phyloP scores from a whole-genome alignment of 495 filamentous ascomycete species.

The Penicillium bialowiezense region DNA sequence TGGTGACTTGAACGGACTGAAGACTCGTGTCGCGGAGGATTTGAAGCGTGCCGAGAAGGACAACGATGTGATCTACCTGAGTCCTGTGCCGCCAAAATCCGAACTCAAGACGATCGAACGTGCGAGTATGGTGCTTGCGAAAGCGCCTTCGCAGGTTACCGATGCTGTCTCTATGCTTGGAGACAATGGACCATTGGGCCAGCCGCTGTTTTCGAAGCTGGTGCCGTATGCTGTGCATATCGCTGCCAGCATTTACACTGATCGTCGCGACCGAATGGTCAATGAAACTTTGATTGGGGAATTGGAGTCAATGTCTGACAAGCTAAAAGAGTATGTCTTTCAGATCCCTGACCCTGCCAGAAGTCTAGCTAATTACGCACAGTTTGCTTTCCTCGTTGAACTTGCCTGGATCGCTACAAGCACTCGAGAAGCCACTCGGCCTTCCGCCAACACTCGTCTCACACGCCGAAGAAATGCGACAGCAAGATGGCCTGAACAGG shows the following conservation, averaged over 20 bases:
- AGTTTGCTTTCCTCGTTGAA: conserved; percentile 76
- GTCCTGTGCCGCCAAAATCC: conserved; percentile 79
- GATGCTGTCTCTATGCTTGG: conserved; percentile 76
- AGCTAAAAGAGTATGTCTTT: conserved; percentile 64
- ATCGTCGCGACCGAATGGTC: conserved; percentile 82
- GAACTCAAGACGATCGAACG: conserved; percentile 83
- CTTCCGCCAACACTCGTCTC: conserved; percentile 80
- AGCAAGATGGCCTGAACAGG: conserved; percentile 77
- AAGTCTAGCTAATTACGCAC: conserved; percentile 8
- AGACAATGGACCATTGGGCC: conserved; percentile 74
- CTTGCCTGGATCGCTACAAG: conserved; percentile 88
- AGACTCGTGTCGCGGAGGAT: conserved; percentile 78
- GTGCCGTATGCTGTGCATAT: conserved; percentile 96
- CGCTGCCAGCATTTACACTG: conserved; percentile 91
- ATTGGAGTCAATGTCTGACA: conserved; percentile 76
- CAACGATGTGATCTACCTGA: conserved; percentile 91
- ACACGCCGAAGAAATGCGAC: conserved; percentile 93
- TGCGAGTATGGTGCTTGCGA: conserved; percentile 81
- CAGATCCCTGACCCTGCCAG: background rate
- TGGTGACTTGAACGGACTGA: conserved; percentile 79
- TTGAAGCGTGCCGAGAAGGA: conserved; percentile 93
- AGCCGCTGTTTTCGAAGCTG: conserved; percentile 82
- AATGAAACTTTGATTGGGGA: conserved; percentile 83
- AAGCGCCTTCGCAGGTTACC: conserved; percentile 78
- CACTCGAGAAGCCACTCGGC: conserved; percentile 90